phyloP scores from a whole-genome alignment of 306 rosid genomes.

The Cicer cuneatum region DNA sequence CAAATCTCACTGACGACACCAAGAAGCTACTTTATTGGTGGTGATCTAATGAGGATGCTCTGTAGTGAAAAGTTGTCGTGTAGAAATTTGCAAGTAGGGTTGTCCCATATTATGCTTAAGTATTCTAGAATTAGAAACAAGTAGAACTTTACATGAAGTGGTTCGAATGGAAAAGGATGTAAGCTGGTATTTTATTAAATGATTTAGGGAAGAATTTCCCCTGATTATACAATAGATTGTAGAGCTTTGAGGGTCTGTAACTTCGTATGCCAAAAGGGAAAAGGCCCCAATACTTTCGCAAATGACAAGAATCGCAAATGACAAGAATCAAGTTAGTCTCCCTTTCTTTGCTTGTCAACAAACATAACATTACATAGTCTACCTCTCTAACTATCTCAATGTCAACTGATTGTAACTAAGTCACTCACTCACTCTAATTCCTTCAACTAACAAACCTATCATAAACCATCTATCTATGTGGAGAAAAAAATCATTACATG shows the following conservation, averaged over 20 bases:
- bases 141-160: slow-evolving; percentile 10
- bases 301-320: not conserved
- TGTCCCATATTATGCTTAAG: slow-evolving; percentile 5
- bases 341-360: not conserved
- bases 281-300: not conserved
- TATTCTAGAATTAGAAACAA: not conserved
- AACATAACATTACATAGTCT: not conserved
- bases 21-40: slow-evolving; percentile 23
- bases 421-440: not conserved
- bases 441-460: not conserved
- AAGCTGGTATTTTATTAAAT: not conserved
- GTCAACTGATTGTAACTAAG: not conserved
- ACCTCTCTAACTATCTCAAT: not conserved
- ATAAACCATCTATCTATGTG: slow-evolving; percentile 18
- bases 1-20: slow-evolving; percentile 1
- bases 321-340: slow-evolving; percentile 13
- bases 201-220: not conserved
- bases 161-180: slow-evolving; percentile 10
- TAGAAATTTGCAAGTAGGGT: not conserved
- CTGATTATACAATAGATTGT: not conserved
- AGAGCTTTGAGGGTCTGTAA: slow-evolving; percentile 2
- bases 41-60: slow-evolving; percentile 31
- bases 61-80: slow-evolving; percentile 14
- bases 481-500: slow-evolving; percentile 15
- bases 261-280: not conserved